phyloP scores from a whole-genome alignment of 305 asterid genomes.

The Galium porrigens region DNA sequence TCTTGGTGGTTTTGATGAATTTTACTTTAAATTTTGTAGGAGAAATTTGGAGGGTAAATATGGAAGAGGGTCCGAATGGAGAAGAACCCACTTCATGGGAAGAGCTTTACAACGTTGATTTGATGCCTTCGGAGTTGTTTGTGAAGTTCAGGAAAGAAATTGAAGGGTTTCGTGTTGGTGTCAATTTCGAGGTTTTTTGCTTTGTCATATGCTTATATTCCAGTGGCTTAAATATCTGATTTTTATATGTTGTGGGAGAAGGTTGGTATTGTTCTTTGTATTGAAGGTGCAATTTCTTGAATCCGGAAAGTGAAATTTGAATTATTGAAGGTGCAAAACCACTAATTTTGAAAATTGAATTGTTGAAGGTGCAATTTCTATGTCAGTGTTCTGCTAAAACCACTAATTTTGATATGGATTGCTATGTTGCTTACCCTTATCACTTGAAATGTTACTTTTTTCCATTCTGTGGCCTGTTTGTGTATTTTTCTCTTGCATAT shows the following conservation, averaged over 20 bases:
- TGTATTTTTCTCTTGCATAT: neutral
- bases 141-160: conserved; percentile 63
- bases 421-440: neutral
- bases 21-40: neutral
- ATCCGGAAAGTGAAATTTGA: neutral
- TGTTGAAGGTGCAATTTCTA: neutral
- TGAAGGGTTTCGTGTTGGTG: conserved; percentile 67
- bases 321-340: neutral
- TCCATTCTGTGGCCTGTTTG: neutral
- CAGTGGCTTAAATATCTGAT: neutral
- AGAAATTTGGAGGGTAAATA: conserved; percentile 15
- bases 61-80: conserved; percentile 53
- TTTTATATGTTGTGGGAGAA: neutral
- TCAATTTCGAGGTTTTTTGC: conserved; percentile 59
- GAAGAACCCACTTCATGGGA: conserved; percentile 70
- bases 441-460: neutral
- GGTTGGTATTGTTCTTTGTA: neutral
- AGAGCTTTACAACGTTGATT: conserved; percentile 72
- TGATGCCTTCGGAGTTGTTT: conserved; percentile 76
- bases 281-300: neutral
- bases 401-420: neutral
- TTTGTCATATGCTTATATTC: neutral
- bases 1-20: neutral
- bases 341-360: neutral
- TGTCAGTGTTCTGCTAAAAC: neutral